A percentile compares a stretch with the other conserved stretches of the same genome.
Conservation (phyloP, 345 rosid genomes). For the Pugionium dolabratum region DNA sequence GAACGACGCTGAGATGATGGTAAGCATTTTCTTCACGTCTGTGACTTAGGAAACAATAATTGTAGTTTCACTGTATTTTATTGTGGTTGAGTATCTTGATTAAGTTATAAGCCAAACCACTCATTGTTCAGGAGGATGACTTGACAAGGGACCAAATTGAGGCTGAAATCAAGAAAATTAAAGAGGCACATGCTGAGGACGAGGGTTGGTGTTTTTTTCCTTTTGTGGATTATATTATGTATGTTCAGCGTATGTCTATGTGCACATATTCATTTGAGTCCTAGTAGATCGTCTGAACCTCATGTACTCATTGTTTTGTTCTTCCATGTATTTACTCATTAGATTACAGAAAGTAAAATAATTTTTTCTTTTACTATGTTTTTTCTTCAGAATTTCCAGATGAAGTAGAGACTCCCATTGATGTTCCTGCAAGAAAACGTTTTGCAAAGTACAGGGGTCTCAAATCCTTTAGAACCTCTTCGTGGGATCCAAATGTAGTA, state of each 20-base stretch:
- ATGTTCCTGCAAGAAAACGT: too few relatives aligned
- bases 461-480: conserved; percentile 90
- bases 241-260: background rate
- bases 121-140: conserved; percentile 68
- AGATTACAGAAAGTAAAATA: background rate
- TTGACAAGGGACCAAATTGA: conserved; percentile 80
- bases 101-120: conserved; percentile 6
- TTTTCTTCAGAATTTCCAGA: conserved; percentile 69
- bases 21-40: conserved; percentile 33
- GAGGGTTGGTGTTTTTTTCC: conserved; percentile 56
- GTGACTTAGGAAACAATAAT: background rate
- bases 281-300: conserved; percentile 16
- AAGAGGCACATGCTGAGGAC: conserved; percentile 87
- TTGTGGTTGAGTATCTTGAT: conserved; percentile 9
- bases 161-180: conserved; percentile 73
- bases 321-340: too few relatives aligned
- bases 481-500: conserved; percentile 90
- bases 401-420: too few relatives aligned
- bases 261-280: conserved; percentile 10
- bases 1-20: conserved; percentile 80
- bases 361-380: conserved; percentile 6
- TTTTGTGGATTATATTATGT: conserved; percentile 8
- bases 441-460: conserved; percentile 72
- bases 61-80: conserved; percentile 1
- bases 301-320: conserved; percentile 14